Evolutionary conservation across 73 alveolate genomes (phyloP), one percentile per base, ranked within the genome.

Genomic region (Paramecium caudatum): DNA sequence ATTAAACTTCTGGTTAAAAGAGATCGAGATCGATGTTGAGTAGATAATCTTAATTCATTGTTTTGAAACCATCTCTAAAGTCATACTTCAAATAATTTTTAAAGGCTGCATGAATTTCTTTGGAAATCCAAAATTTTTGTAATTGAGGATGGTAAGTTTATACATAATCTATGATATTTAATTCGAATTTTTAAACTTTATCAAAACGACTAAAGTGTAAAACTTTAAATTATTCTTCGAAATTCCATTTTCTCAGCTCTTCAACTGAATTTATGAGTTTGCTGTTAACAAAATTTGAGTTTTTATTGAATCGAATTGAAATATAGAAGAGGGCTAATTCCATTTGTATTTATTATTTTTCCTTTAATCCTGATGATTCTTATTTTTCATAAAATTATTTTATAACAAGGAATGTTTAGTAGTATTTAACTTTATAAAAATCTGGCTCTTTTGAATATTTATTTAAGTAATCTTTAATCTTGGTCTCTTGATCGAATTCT

Each of bases 141-240:
- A 1, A 27, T 55, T 55, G 23, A 55, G 80, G n/a, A 55, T 55
- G 80, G 30, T 25, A 37, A 12, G 30, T 2, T 34, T 43, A 32
- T 3, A 68, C 84, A 74, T 74, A 74, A 36, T 74, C 65, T 17
- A 17, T 45, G 16, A 74, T 74, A 74, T 68, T 15, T 13, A 21
- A 41, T 74, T 45, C 12, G 32, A 16, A 74, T 37, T 74, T 74
- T 19, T 39, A 0, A 3, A 17, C 21, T 25, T 41, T 41, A 74
- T 74, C 88, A 41, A 74, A 37, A 21, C 88, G 69, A 74, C 7
- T 19, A 4, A 74, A 7, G 7, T 74, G 88, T 9, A 74, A 47
- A 41, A 21, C 7, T 23, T 39, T 21, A 37, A 74, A 74, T 65
- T 36, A 65, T 32, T 33, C 34, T 2, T 65, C 6, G 19, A 65